A percentile compares a stretch with the other conserved stretches of the same genome.
phyloP scores from a whole-genome alignment of 2,329 filamentous ascomycete species.

The Venturia aucupariae region DNA sequence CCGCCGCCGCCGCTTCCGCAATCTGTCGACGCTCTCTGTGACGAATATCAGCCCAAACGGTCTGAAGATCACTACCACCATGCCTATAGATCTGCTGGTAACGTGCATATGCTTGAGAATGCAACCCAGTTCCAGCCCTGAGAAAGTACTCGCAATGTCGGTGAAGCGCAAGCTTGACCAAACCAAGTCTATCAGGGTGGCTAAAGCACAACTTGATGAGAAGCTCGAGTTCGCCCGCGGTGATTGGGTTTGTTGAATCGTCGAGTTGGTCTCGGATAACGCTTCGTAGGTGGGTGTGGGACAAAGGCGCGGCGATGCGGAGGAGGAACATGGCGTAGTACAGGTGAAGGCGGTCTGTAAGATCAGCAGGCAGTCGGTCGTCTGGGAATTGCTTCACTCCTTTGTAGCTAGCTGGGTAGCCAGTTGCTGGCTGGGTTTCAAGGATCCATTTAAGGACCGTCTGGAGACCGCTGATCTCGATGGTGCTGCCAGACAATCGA shows the following conservation, averaged over 20 bases:
- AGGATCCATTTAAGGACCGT: neutral
- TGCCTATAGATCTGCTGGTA: too few species aligned
- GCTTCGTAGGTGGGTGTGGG: neutral
- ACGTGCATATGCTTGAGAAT: too few species aligned
- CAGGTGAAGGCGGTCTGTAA: neutral
- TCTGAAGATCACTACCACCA: too few species aligned
- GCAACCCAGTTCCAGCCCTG: too few species aligned
- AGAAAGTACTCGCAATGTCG: too few species aligned
- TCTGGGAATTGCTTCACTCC: neutral
- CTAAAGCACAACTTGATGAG: too few species aligned
- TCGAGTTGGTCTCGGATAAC: neutral
- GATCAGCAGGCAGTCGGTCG: neutral
- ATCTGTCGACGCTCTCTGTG: too few species aligned
- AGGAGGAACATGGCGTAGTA: neutral
- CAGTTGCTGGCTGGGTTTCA: neutral
- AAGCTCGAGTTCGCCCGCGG: neutral
- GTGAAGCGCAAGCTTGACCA: too few species aligned
- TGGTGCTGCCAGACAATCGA: neutral
- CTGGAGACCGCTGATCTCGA: neutral
- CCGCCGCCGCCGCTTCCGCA: too few species aligned
- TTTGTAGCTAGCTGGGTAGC: neutral
- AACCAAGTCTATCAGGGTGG: too few species aligned
- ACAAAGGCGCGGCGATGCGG: neutral
- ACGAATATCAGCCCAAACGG: too few species aligned
- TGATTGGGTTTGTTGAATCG: neutral